Conservation (phyloP, 2,329 filamentous ascomycete species). For the Curvularia spicifera region DNA sequence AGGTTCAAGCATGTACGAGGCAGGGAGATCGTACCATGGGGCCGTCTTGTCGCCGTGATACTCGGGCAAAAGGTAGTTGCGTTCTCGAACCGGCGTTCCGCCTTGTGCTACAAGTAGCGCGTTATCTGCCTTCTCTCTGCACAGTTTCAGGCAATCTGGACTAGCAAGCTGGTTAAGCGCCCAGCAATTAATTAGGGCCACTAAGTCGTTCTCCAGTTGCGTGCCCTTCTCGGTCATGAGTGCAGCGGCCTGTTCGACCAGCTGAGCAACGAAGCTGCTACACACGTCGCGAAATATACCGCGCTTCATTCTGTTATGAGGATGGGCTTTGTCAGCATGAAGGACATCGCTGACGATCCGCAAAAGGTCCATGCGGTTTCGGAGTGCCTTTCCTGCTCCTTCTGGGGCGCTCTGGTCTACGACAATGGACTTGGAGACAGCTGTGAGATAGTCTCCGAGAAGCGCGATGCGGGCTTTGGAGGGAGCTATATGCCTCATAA, state of each 20-base stretch:
- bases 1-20: conserved; percentile 79
- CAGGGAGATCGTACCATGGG: conserved; percentile 82
- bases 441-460: conserved; percentile 76
- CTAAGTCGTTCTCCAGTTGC: conserved; percentile 67
- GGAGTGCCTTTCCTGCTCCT: conserved; percentile 60
- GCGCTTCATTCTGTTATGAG: conserved; percentile 15
- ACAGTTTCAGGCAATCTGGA: conserved; percentile 59
- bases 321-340: conserved; percentile 53
- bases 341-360: conserved; percentile 81
- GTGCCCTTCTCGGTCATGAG: conserved; percentile 64
- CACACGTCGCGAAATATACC: conserved; percentile 44
- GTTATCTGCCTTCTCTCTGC: conserved; percentile 65
- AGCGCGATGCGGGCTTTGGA: conserved; percentile 70
- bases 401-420: conserved; percentile 22
- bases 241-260: conserved; percentile 65
- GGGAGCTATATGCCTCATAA: conserved; percentile 72
- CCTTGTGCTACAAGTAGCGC: conserved; percentile 44
- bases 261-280: conserved; percentile 64
- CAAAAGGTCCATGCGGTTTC: conserved; percentile 75
- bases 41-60: conserved; percentile 76
- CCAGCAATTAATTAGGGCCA: conserved; percentile 72
- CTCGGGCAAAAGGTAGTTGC: conserved; percentile 72
- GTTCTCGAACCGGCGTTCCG: conserved; percentile 56
- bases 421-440: conserved; percentile 67
- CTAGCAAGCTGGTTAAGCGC: conserved; percentile 69